Base-by-base conservation (phyloP, 352 stramenopile species). In the Aphanomyces cochlioides region DNA sequence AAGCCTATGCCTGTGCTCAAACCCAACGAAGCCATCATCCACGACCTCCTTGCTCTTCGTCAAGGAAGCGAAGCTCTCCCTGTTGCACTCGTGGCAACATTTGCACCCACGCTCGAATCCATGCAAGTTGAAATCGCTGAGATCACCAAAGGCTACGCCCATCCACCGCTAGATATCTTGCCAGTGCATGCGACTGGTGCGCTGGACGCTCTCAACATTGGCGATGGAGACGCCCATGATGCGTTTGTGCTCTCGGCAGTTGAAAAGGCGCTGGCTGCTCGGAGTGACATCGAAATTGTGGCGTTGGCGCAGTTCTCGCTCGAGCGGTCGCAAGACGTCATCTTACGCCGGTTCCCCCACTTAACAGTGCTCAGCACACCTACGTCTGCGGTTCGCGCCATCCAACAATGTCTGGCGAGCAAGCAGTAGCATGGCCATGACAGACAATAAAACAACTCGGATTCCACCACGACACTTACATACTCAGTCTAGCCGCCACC, bases 1-100 rank as follows among this genome's bases (percentile, higher is more conserved):
- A 19, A 28, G 15, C 41, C 59, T 39, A 10, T 54, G 8, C 59
- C 59, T 56, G 59, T 67, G n/a, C 59, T 67, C 21, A 67, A 67
- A 40, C 59, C 59, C 7, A 67, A 67, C 41, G 59, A 67, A 67
- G 59, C 59, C 7, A 67, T 67, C 41, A 12, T 67, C 0, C 38
- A 67, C 43, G 59, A 67, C 59, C 40, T 67, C 4, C 5, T 50
- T n/a, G 43, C 5, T 10, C 10, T 67, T 13, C 28, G 28, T 28
- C 28, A 28, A 28, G 28, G 28, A 28, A 28, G 28, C 28, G 38
- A 17, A n/a, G 41, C 40, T n/a, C 5, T 5, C 5, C 19, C 56
- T 3, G 59, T 67, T 4, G 59, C 59, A 8, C 41, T 67, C 39
- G 59, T 50, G 2, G 59, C 59, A 7, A 67, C 59, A 5, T 67